Evolutionary conservation across 805 yeast species (phyloP), one percentile per base, ranked within the genome.

Genomic region (Yueomyces sinensis): DNA sequence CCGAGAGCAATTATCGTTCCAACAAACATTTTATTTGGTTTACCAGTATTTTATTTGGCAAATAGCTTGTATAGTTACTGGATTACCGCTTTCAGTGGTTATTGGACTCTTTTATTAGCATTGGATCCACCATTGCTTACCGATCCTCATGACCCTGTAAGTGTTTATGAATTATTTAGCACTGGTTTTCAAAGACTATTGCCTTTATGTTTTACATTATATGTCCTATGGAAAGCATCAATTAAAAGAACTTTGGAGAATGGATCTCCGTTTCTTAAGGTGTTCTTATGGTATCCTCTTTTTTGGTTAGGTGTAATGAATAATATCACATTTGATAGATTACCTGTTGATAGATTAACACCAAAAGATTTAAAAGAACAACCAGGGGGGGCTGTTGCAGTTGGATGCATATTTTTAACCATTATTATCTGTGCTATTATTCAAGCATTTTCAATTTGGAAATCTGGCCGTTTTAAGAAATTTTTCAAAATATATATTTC

Each of bases 291-390:
- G 91, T 81, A 80, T 41, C 80, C 87, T 0, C 62, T 78, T 3
- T 80, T 80, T 49, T 83, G 94, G 93, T 46, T 82, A 3, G 95
- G 95, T 1, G 66, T 82, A 24, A 65, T 86, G 47, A 86, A 87
- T 54, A 87, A 84, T 56, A 68, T 82, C 46, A 83, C 94, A 0
- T 84, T 89, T 58, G 97, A 86, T 50, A 62, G 87, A 40, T 58
- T 89, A 9, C 95, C 96, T 0, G 76, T 87, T 9, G 97, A 89
- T 51, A 63, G 98, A 36, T 62, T 89, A 30, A 82, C 89, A 1
- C 46, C 73, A 3, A 58, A 62, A 9, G 97, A 89, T 51, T 59
- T 89, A 20, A 71, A 66, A 41, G 68, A 70, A 19, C 87, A 79
- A 56, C 76, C 89, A 0, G 95, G 94, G 1, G 82, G 94, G 0